Evolutionary conservation across 768 basidiomycete species (phyloP).

Genomic region (Clavaria fumosa): DNA sequence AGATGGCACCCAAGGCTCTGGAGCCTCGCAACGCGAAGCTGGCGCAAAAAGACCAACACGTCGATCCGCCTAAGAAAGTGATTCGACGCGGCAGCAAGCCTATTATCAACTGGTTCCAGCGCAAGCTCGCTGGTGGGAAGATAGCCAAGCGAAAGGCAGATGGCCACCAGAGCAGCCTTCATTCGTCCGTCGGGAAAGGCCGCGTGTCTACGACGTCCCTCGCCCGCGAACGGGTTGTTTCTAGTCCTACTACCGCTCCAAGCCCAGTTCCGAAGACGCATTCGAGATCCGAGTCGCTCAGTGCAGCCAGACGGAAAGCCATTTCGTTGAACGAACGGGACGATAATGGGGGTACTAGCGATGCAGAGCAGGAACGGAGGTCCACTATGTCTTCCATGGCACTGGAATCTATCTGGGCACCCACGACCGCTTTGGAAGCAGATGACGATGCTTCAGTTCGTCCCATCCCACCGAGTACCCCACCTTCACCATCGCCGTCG

Average conservation of each 20-base stretch:
- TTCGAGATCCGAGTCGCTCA: conserved; percentile 18
- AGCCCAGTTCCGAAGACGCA: conserved; percentile 16
- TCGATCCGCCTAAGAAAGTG: conserved; percentile 34
- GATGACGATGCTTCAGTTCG: conserved; percentile 92
- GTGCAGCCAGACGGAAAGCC: conserved; percentile 32
- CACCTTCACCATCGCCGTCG: conserved; percentile 77
- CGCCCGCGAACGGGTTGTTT: conserved; percentile 26
- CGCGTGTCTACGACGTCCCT: conserved; percentile 13
- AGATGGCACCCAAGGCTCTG: too few species aligned
- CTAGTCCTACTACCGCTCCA: conserved; percentile 4
- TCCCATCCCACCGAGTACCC: conserved; percentile 76
- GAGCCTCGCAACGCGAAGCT: too few species aligned
- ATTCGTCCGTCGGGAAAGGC: background rate
- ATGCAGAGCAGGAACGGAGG: conserved; percentile 33
- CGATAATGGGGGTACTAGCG: conserved; percentile 24
- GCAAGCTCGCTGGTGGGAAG: conserved; percentile 62
- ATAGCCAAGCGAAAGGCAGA: conserved; percentile 36
- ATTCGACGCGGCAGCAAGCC: conserved; percentile 65
- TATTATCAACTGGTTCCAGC: conserved; percentile 81
- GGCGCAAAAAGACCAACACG: conserved; percentile 13
- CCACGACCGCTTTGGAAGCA: conserved; percentile 60
- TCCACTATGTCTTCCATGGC: conserved; percentile 42
- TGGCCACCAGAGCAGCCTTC: too few species aligned
- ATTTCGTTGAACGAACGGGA: conserved; percentile 52
- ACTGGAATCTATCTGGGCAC: conserved; percentile 69